Base-by-base conservation (phyloP, 768 basidiomycete species). In the Suillus sp. region DNA sequence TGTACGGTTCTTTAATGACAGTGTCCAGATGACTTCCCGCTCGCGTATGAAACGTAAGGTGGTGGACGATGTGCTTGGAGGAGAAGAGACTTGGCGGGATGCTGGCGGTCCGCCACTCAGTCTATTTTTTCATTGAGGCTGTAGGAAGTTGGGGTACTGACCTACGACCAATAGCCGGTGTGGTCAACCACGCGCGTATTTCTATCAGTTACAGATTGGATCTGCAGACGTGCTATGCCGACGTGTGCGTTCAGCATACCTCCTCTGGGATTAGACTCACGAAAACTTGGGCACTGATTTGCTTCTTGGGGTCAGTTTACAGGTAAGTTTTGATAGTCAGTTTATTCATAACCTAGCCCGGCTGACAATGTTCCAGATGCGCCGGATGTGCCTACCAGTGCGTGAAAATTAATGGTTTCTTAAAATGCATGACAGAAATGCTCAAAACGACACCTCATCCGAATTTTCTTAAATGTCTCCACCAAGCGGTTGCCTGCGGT, bases 31-130 rank as follows among this genome's bases (percentile, higher is more conserved):
- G 87, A 97, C 95, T 10, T 92, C 93, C 60, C 82, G 96, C 54
- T 95, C 91, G 37, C 85, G 86, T 61, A 80, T 97, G 59, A 89
- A 89, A 67, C 84, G 93, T 22, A 99, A 99, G 71, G 85, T 88
- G 67, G 90, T 95, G 14, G 97, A 99, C 72, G 97, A 99, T 70
- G 96, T 99, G 6, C 80, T 99, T 34, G 97, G 96, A 59, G 95
- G 94, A 3, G 94, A 93, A 37, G 93, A 94, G 64, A 88, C 88
- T 77, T 97, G 96, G 94, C 90, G 89, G 61, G 92, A 97, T 74
- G 96, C 95, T 4, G 96, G 96, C 75, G n/a, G n/a, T 86, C 89
- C 53, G 82, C 87, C 68, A 87, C 94, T 93, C 45, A 60, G 81
- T 20, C 18, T 38, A 18, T 27, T 18, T 22, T 18, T 56, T 22